These are phyloP conservation scores for Puccinia coronata DNA, from an alignment of 1,284 basidiomycete species.

Conservation along the genomic window DNA sequence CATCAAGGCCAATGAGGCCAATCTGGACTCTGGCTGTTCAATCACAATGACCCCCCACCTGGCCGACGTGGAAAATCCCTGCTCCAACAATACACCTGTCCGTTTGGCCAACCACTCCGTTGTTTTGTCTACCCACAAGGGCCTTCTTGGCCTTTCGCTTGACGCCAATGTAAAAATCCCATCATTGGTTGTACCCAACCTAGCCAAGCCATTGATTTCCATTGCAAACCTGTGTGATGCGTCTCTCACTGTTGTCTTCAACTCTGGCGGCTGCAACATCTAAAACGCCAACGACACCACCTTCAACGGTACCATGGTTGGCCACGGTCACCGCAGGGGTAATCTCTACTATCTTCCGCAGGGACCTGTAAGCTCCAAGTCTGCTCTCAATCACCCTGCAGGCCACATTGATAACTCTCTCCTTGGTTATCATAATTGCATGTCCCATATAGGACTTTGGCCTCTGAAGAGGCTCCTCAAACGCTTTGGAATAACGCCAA, in stretches of 20 bases:
- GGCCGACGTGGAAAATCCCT: neutral
- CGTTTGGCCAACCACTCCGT: neutral
- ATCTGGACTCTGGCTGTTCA: neutral
- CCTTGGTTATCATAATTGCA: neutral
- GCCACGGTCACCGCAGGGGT: neutral
- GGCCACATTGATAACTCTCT: neutral
- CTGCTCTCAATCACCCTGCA: neutral
- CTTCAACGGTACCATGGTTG: neutral
- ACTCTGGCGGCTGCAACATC: neutral
- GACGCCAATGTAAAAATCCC: neutral
- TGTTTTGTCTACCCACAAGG: neutral
- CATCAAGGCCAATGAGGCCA: neutral
- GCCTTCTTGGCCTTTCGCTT: neutral
- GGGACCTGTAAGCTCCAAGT: neutral
- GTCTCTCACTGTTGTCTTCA: neutral
- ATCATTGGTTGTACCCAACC: neutral
- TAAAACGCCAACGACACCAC: neutral
- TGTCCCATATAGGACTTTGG: neutral
- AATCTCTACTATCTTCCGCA: neutral
- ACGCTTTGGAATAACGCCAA: neutral
- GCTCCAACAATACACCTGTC: neutral
- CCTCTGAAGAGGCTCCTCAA: conserved; percentile 16
- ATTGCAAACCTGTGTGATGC: neutral
- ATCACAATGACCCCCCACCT: neutral
- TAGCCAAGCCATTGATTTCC: neutral